Evolutionary conservation across 441 rosid species (phyloP), one percentile per base, ranked within the genome.

Genomic region (Croton setiger): DNA sequence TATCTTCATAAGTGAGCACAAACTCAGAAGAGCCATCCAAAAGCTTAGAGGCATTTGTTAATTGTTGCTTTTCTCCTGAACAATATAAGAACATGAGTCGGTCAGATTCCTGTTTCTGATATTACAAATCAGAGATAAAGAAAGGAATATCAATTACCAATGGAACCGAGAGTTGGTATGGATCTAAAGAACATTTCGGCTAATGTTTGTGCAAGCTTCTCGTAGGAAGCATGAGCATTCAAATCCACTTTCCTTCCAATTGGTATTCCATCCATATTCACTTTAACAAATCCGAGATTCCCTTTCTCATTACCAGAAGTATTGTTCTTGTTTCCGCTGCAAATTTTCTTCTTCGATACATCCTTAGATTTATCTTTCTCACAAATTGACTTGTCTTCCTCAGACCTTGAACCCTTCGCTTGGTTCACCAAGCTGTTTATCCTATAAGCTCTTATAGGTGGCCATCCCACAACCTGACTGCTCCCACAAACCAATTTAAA

Each of bases 401-500:
- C 89, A 69, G 82, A 84, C 64, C 83, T 84, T 15, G 83, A 74
- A 56, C 88, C 75, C 76, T 90, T 94, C 35, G 81, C 82, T 71
- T 83, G 89, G 84, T 85, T 88, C 74, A 67, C 81, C 83, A 92
- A 80, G 39, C 69, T 84, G 78, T 90, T 94, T 82, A 87, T 85
- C 69, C 98, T 84, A 66, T 82, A 83, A 63, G 88, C 71, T 80
- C 96, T 86, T 63, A 94, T 77, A 33, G 99, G 99, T 72, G 99
- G 99, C 99, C 99, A 94, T 54, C 99, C 99, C 73, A 92, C 91
- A 60, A 88, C 92, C 78, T 91, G 99, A 79, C 91, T 87, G 88
- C 76, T 75, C 56, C 71, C 74, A 64, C 58, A 74, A 64, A 78
- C 37, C 64, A 66, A 76, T 64, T 57, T 68, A 36, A 17, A n/a